Conservation (phyloP, 2,329 filamentous ascomycete species). For the Aquanectria penicillioides region DNA sequence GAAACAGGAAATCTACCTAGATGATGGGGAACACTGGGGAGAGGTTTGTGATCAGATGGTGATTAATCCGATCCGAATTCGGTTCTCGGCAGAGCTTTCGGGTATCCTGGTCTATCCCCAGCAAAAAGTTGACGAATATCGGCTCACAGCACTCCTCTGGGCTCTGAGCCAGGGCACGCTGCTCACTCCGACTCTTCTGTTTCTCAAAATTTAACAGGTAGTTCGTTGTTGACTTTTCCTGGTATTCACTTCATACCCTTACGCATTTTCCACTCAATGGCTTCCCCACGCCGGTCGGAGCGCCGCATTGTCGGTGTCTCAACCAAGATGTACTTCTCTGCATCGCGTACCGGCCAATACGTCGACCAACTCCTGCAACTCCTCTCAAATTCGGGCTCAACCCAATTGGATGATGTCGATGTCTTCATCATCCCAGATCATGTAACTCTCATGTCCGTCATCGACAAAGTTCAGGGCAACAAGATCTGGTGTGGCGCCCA, state of each 20-base stretch:
- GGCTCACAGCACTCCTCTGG: too few species aligned
- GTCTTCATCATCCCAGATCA: constrained; percentile 85
- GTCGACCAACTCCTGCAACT: constrained; percentile 59
- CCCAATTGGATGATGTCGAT: constrained; percentile 64
- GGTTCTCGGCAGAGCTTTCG: too few species aligned
- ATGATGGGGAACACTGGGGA: not conserved
- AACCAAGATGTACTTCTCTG: constrained; percentile 84
- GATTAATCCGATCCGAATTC: too few species aligned
- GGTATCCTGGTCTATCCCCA: too few species aligned
- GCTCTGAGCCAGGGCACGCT: too few species aligned
- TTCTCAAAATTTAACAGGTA: too few species aligned
- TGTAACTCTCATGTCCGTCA: constrained; percentile 68
- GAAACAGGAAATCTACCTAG: too few species aligned
- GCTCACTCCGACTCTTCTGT: too few species aligned
- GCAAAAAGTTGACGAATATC: too few species aligned
- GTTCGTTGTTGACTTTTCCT: not conserved
- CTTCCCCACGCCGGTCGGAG: constrained; percentile 41
- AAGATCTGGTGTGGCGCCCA: constrained; percentile 74
- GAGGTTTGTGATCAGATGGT: too few species aligned
- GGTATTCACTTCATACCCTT: not conserved
- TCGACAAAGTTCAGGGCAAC: constrained; percentile 56
- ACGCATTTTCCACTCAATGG: constrained; percentile 21
- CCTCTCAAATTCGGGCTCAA: constrained; percentile 53
- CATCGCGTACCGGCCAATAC: constrained; percentile 68
- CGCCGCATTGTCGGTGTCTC: constrained; percentile 77